A percentile compares a stretch with the other conserved stretches of the same genome.
Conservation (phyloP, 2,329 filamentous ascomycete species). For the Colletotrichum gloeosporioides region DNA sequence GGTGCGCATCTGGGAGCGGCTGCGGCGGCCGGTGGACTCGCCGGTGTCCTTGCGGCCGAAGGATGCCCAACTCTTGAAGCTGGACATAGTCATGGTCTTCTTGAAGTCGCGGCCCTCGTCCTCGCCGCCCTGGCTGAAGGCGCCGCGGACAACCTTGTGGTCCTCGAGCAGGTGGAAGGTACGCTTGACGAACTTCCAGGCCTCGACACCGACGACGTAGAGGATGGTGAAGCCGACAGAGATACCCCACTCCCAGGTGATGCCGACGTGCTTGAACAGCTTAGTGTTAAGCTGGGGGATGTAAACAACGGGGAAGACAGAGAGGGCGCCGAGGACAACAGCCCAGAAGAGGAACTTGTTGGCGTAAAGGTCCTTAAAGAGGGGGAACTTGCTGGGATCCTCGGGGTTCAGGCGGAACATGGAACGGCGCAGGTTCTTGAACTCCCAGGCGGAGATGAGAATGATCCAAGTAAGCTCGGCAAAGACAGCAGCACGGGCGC, state of each 20-base stretch:
- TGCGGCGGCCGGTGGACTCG: conserved; percentile 31
- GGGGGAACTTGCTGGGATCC: conserved; percentile 53
- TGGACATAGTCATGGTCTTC: conserved; percentile 57
- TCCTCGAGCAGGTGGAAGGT: conserved; percentile 57
- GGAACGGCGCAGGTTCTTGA: conserved; percentile 74
- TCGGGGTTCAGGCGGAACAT: conserved; percentile 71
- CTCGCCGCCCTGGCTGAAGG: conserved; percentile 58
- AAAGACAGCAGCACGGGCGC: conserved; percentile 75
- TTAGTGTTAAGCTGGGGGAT: conserved; percentile 73
- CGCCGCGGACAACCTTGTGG: conserved; percentile 51
- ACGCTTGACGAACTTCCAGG: conserved; percentile 75
- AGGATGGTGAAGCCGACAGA: conserved; percentile 67
- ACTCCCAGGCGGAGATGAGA: conserved; percentile 79
- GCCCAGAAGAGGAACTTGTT: conserved; percentile 77
- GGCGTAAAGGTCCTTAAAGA: conserved; percentile 68
- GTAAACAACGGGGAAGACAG: conserved; percentile 73
- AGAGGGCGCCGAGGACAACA: conserved; percentile 64
- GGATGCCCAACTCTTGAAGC: conserved; percentile 53
- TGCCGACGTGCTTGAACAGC: conserved; percentile 75
- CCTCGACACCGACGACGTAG: conserved; percentile 72
- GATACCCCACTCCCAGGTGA: conserved; percentile 79
- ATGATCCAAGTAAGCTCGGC: conserved; percentile 77
- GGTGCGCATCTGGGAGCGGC: conserved; percentile 16
- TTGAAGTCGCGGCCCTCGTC: conserved; percentile 44
- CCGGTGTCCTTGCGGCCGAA: conserved; percentile 47